Conservation (phyloP, 2,329 filamentous ascomycete genomes). For the Arthroderma sp. region DNA sequence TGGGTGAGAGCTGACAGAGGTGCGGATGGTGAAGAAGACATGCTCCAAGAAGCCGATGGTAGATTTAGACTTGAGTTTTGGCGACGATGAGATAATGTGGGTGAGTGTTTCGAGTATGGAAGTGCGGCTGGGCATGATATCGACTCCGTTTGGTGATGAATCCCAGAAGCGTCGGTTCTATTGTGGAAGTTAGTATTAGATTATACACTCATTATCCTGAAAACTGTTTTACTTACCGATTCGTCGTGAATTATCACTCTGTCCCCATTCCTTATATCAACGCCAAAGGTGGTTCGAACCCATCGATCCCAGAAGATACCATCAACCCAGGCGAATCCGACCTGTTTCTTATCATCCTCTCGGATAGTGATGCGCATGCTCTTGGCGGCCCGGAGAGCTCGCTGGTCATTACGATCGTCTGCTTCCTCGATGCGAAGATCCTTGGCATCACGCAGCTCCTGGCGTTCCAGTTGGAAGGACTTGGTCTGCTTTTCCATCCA, state of each 20-base stretch:
- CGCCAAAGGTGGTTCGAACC: conserved; percentile 88
- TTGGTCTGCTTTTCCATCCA: conserved; percentile 97
- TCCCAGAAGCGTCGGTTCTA: conserved; percentile 95
- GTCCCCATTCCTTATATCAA: conserved; percentile 75
- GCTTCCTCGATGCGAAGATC: conserved; percentile 93
- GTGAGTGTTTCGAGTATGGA: conserved; percentile 73
- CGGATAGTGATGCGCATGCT: conserved; percentile 85
- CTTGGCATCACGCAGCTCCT: conserved; percentile 88
- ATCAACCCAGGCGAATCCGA: conserved; percentile 94
- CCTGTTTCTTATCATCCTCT: conserved; percentile 72
- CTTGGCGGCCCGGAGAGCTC: conserved; percentile 76
- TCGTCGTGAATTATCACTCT: conserved; percentile 94
- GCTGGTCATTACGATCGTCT: conserved; percentile 80
- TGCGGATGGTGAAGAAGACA: conserved; percentile 35
- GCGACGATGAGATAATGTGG: conserved; percentile 39
- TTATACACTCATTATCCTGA: not conserved
- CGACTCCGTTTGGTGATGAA: conserved; percentile 72
- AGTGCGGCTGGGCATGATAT: conserved; percentile 77
- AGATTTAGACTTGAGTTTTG: conserved; percentile 39
- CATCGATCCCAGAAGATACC: conserved; percentile 95
- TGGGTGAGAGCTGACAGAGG: conserved; percentile 34
- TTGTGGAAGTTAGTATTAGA: conserved; percentile 1
- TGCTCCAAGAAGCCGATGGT: conserved; percentile 38
- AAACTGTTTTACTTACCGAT: conserved; percentile 52
- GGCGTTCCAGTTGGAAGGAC: conserved; percentile 80